Conservation (phyloP, 2,329 filamentous ascomycete species). For the Ceratocystis cubensis region DNA sequence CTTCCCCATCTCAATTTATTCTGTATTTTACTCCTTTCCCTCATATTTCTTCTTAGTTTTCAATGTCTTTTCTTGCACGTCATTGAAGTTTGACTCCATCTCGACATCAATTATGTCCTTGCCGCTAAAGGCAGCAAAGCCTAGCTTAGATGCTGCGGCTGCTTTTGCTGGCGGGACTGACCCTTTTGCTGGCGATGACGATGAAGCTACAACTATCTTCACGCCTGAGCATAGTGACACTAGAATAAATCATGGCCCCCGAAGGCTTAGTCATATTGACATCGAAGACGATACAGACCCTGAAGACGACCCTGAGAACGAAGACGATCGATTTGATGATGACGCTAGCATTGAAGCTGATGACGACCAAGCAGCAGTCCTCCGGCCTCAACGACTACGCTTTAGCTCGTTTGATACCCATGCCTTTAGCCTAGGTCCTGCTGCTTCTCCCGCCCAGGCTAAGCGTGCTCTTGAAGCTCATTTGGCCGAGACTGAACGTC, state of each 20-base stretch:
- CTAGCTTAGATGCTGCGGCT: slow-evolving; percentile 17
- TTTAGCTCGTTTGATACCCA: slow-evolving; percentile 76
- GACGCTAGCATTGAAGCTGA: slow-evolving; percentile 17
- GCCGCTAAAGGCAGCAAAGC: slow-evolving; percentile 15
- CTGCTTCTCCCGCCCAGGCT: slow-evolving; percentile 68
- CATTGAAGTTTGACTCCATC: slow-evolving; percentile 1
- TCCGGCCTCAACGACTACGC: slow-evolving; percentile 41
- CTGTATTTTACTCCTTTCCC: not conserved
- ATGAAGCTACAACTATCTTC: not conserved
- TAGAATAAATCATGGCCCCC: too few relatives aligned
- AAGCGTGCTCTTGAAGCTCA: slow-evolving; percentile 84
- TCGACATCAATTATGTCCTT: slow-evolving; percentile 13
- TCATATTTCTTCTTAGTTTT: not conserved
- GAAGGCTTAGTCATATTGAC: not conserved
- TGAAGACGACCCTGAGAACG: not conserved
- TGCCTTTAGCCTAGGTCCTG: slow-evolving; percentile 63
- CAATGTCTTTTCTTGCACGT: not conserved
- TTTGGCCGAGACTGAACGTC: slow-evolving; percentile 79
- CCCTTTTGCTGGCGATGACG: slow-evolving; percentile 10
- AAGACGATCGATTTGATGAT: slow-evolving; percentile 13
- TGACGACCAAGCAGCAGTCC: not conserved
- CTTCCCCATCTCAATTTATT: not conserved
- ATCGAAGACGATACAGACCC: not conserved
- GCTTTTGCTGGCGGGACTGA: slow-evolving; percentile 20
- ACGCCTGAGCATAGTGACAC: not conserved